phyloP scores from a whole-genome alignment of 768 basidiomycete genomes.

The Lactarius evosmus region DNA sequence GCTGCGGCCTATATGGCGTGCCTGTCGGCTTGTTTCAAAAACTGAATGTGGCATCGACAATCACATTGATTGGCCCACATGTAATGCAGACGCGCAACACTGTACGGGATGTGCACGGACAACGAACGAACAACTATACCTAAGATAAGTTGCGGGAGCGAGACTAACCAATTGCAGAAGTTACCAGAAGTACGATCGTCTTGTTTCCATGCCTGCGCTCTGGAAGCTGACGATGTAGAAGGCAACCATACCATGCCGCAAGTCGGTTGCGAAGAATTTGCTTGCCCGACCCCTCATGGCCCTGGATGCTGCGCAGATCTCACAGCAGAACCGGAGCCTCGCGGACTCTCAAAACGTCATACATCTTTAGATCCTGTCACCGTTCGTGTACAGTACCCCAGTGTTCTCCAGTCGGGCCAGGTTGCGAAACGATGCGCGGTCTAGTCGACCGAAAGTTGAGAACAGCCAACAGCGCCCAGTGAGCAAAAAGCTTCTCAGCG shows the following conservation, averaged over 20 bases:
- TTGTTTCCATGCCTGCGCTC: not conserved
- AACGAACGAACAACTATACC: too few species aligned
- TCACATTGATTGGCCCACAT: not conserved
- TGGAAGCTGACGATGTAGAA: not conserved
- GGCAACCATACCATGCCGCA: not conserved
- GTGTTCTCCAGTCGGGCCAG: not conserved
- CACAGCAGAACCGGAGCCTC: not conserved
- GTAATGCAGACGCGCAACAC: not conserved
- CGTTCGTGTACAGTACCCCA: not conserved
- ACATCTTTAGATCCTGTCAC: not conserved
- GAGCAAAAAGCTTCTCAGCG: not conserved
- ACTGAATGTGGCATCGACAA: not conserved
- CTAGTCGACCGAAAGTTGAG: not conserved
- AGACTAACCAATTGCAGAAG: not conserved
- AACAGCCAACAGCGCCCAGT: not conserved
- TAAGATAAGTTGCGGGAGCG: not conserved
- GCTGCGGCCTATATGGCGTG: not conserved
- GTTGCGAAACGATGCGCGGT: too few species aligned
- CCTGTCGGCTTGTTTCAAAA: not conserved
- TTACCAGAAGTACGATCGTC: not conserved
- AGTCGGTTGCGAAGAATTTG: not conserved
- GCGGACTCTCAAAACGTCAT: not conserved
- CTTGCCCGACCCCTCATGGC: not conserved
- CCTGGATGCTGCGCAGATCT: not conserved
- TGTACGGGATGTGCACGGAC: not conserved